Base-by-base conservation (phyloP, 2,329 filamentous ascomycete species). In the Xenosphaeropsis pyriputrescens region DNA sequence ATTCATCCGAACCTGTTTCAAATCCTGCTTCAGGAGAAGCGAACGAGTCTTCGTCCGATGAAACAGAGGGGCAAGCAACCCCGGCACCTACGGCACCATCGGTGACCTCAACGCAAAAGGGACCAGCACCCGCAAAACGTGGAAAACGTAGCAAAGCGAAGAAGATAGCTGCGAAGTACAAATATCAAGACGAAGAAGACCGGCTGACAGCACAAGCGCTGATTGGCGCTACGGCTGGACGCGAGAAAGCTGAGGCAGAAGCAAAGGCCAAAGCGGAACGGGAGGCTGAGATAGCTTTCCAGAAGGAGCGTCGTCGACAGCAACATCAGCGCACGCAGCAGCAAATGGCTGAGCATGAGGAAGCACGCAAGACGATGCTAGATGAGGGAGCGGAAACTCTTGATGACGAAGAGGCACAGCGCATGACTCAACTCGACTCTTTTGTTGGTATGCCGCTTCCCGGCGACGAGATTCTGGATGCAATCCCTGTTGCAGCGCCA, bases 171-270 rank as follows among this genome's bases (percentile, higher is more conserved):
- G 65, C 74, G 41, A 95, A 94, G 56, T 98, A 98, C 61, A 89
- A 82, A 34, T 67, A 93, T 49, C 91, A 96, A 65, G 89, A 96
- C 49, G 86, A 94, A 39, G 89, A 94, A 58, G 91, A 98, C 52
- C 84, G 86, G 11, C 73, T 72, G 6, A 72, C 88, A 0, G 85
- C 86, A 22, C 81, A 95, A 58, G 70, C 77, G 17, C 69, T 96
- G n/a, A 75, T 94, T n/a, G 91, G 91, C 30, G 79, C 84, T 2
- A 64, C 70, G 41, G 69, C 70, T 0, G 79, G 79, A 1, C 70
- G 72, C 29, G 70, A 82, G 48, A 76, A 77, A 44, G 74, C 72
- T 12, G 74, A 80, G 48, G 79, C 76, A 2, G 80, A 84, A 48
- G 72, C 72, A 1, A 66, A 70, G 42, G 75, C 75, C 29, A 83